Conservation (phyloP, 2,329 filamentous ascomycete species). For the Colletotrichum noveboracense region DNA sequence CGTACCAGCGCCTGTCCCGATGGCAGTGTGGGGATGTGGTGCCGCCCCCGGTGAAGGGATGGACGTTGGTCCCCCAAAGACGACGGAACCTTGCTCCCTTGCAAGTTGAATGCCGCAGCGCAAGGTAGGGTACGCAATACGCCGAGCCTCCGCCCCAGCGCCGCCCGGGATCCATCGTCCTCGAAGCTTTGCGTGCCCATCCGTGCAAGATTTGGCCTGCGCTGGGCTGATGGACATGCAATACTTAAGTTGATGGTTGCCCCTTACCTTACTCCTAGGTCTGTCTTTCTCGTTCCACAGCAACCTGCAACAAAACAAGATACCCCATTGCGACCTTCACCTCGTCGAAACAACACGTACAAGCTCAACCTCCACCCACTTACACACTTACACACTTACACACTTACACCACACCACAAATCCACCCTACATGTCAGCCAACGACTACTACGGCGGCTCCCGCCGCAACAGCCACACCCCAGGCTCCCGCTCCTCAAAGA, state of each 20-base stretch:
- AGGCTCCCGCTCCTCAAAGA: not conserved
- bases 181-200: not conserved
- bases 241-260: not conserved
- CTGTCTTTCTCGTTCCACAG: not conserved
- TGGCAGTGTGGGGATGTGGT: not conserved
- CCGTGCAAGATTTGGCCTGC: not conserved
- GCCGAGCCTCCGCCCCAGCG: slow-evolving; percentile 17
- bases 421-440: slow-evolving; percentile 23
- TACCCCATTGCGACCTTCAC: not conserved
- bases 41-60: not conserved
- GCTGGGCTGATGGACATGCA: not conserved
- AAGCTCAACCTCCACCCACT: not conserved
- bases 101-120: not conserved
- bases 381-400: not conserved
- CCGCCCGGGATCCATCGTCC: slow-evolving; percentile 1
- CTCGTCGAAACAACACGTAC: not conserved
- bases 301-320: not conserved
- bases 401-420: not conserved
- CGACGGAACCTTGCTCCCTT: not conserved
- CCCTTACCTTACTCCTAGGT: fast-evolving
- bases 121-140: not conserved
- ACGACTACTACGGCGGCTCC: slow-evolving; percentile 26
- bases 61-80: not conserved
- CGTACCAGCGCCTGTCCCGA: not conserved
- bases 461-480: slow-evolving; percentile 18